These are phyloP conservation scores for Russula ochroleuca DNA, from an alignment of 768 basidiomycete genomes.

Conservation along the genomic window DNA sequence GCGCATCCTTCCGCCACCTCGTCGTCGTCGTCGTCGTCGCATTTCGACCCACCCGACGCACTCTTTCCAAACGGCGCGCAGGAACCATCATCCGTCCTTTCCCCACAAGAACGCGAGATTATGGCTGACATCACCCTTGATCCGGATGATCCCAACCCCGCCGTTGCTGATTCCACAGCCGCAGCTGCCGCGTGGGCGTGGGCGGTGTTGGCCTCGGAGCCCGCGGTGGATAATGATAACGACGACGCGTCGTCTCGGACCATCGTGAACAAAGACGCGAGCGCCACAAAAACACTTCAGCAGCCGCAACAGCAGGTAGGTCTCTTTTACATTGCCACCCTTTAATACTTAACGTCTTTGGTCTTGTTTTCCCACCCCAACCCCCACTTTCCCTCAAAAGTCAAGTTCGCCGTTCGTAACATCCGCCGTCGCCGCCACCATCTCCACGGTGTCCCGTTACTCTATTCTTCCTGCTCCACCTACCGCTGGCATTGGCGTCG, in stretches of 20 bases:
- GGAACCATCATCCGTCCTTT: not conserved
- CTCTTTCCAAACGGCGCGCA: slow-evolving; percentile 5
- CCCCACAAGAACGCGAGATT: slow-evolving; percentile 23
- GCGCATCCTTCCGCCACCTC: not conserved
- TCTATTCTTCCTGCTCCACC: not conserved
- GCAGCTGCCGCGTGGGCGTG: slow-evolving; percentile 4
- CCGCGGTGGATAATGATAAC: not conserved
- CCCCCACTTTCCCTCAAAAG: not conserved
- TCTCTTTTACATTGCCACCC: not conserved
- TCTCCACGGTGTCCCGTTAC: not conserved
- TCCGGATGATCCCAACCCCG: slow-evolving; percentile 12
- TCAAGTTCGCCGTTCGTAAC: not conserved
- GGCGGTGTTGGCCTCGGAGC: not conserved
- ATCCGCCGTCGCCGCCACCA: not conserved
- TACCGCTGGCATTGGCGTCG: not conserved
- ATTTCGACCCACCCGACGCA: not conserved
- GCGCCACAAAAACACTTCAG: not conserved
- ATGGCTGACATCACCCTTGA: slow-evolving; percentile 24
- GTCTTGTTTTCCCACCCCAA: too few species aligned
- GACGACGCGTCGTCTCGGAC: not conserved
- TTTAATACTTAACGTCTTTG: not conserved
- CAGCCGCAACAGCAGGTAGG: not conserved
- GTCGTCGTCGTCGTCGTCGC: not conserved
- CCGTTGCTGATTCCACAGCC: not conserved
- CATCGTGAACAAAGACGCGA: not conserved